Evolutionary conservation across 306 rosid genomes (phyloP).

Genomic region (Cucumis cinereus): DNA sequence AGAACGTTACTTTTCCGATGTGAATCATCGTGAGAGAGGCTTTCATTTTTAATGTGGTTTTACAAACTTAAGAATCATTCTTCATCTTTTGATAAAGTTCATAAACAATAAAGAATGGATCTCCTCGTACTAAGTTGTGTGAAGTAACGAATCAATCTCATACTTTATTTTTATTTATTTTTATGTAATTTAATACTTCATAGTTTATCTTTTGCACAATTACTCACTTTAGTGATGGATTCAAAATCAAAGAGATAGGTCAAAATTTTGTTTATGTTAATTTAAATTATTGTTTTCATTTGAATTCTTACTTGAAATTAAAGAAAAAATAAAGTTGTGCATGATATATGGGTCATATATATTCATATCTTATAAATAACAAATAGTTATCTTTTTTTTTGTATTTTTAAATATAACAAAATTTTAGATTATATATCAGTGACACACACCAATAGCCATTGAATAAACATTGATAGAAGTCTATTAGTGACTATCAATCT

Average conservation of each 20-base stretch:
- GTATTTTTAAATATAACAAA: too few relatives aligned
- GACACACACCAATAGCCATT: too few relatives aligned
- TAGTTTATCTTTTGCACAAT: neutral
- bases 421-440: too few relatives aligned
- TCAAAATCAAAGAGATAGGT: neutral
- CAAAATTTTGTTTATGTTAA: neutral
- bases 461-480: too few relatives aligned
- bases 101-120: neutral
- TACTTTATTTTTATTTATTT: too few relatives aligned
- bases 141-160: too few relatives aligned
- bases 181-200: neutral
- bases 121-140: neutral
- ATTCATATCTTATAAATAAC: neutral
- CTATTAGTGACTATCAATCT: too few relatives aligned
- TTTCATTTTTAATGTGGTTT: neutral
- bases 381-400: too few relatives aligned
- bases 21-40: neutral
- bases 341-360: neutral
- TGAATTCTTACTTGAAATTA: neutral
- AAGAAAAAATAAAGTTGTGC: neutral
- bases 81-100: neutral
- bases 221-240: neutral
- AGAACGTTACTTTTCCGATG: neutral
- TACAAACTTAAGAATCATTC: neutral
- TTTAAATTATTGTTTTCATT: neutral